Base-by-base conservation (phyloP, 495 filamentous ascomycete genomes). In the Rhypophila decipiens region DNA sequence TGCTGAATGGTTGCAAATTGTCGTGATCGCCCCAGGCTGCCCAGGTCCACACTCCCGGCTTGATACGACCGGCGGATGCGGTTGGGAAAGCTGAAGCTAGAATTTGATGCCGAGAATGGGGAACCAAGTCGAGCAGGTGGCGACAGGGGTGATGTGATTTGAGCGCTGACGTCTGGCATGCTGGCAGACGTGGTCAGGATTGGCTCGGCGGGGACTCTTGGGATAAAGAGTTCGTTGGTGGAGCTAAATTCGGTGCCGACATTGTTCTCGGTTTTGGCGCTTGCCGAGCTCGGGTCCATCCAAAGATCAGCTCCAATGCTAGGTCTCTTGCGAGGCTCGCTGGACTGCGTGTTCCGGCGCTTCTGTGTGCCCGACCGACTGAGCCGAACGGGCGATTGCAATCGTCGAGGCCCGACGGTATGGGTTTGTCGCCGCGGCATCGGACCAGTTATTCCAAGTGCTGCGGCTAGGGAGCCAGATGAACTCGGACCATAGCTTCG, bases 401-500 rank as follows among this genome's bases (percentile, higher is more conserved):
- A 58, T 27, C 64, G 67, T 10, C 70, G 68, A 17, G 65, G 58
- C 2, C 69, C 71, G 5, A 75, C 51, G 0, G 71, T 71, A 37
- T 70, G 64, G 7, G 66, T 67, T 38, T 70, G 66, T n/a, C 61
- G 46, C 11, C 67, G 64, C 2, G 57, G 59, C 35, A 60, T 57
- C 3, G 65, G 41, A 24, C 51, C 62, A n/a, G 49, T 49, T 38
- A 73, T 39, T 9, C 57, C 65, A 17, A 75, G 59, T 17, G 56
- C 60, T 10, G 64, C 57, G 3, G 66, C 61, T 13, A 73, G 58
- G 19, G 68, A 68, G 9, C 58, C 64, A 1, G 72, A 75, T 17
- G 72, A 73, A 51, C 70, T 74, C 4, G 72, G 72, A 0, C 72
- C 72, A 37, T 76, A 76, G 49, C 72, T 76, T 46, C 57, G 67